Evolutionary conservation across 495 filamentous ascomycete genomes (phyloP), one percentile per base, ranked within the genome.

Genomic region (Podospora conica): DNA sequence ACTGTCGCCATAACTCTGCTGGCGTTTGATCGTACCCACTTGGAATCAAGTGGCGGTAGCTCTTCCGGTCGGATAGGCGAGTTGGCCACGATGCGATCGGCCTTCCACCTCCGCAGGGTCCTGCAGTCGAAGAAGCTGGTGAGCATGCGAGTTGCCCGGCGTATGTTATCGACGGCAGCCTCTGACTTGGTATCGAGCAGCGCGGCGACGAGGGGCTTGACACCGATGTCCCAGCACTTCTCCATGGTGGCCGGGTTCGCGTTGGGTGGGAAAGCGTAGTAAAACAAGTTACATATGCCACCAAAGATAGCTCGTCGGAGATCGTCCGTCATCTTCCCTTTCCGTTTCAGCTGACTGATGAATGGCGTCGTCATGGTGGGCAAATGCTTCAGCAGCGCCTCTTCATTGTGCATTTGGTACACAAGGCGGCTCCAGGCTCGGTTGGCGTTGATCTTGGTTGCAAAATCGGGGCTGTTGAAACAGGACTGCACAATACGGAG

Each of bases 381-480:
- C 12, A 92, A 74, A 62, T 90, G 79, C 24, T 80, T 83, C 1
- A 72, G 75, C 27, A 83, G 80, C 0, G 90, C 90, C 57, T 87
- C 84, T 62, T 86, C 84, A 1, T 87, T 82, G 57, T 85, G 82
- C 55, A 90, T 78, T 18, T 85, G 85, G 69, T 87, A 95, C 56
- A 96, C 84, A 53, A 97, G 83, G 53, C 89, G 87, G 70, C 88
- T 90, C 92, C 93, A 97, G 8, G 91, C 91, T 24, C 87, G 73
- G 66, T 91, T 90, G 23, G 93, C 92, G 66, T 92, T 87, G 6
- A 85, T 77, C 69, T 89, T 93, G 60, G 90, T 89, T 1, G 83
- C 78, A 1, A 82, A 75, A 65, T 96, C 90, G 60, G 83, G 85
- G 73, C 87, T 90, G 69, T 96, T 96, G 79, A 97, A 92, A 71